These are phyloP conservation scores for Lactarius quietus DNA, from an alignment of 768 basidiomycete genomes.

Conservation along the genomic window DNA sequence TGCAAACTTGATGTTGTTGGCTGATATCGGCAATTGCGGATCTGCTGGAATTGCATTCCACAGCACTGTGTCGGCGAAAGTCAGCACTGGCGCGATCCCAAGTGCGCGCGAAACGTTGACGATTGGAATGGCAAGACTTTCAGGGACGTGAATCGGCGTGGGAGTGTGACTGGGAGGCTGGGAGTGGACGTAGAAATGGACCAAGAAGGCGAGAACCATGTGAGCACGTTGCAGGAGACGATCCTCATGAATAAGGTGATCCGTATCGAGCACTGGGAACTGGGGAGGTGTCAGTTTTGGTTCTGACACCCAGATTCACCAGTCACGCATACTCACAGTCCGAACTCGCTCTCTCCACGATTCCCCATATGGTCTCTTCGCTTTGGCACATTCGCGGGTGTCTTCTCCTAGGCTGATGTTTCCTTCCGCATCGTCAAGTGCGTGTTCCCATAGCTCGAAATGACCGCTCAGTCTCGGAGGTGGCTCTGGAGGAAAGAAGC, in stretches of 20 bases:
- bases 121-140: conserved; percentile 73
- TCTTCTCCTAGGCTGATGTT: conserved; percentile 58
- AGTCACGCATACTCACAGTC: conserved; percentile 45
- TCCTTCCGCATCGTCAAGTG: conserved; percentile 50
- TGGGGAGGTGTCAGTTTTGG: conserved; percentile 30
- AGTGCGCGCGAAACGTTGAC: conserved; percentile 70
- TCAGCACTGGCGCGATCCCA: conserved; percentile 89
- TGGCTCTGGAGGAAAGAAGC: conserved; percentile 76
- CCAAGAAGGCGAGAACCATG: conserved; percentile 82
- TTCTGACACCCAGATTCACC: not conserved
- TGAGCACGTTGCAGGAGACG: conserved; percentile 80
- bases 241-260: conserved; percentile 48
- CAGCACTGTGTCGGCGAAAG: conserved; percentile 93
- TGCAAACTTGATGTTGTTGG: conserved; percentile 69
- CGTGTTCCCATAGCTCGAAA: conserved; percentile 71
- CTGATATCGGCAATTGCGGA: conserved; percentile 53
- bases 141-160: conserved; percentile 58
- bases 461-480: conserved; percentile 51
- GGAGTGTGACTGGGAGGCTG: conserved; percentile 43
- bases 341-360: conserved; percentile 63
- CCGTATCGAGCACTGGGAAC: conserved; percentile 70
- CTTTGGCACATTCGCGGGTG: conserved; percentile 43
- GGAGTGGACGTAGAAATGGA: conserved; percentile 89
- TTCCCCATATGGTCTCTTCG: conserved; percentile 53
- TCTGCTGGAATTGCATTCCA: conserved; percentile 81